These are phyloP conservation scores for Ogataea kodamae DNA, from an alignment of 805 yeast species.

Conservation along the genomic window DNA sequence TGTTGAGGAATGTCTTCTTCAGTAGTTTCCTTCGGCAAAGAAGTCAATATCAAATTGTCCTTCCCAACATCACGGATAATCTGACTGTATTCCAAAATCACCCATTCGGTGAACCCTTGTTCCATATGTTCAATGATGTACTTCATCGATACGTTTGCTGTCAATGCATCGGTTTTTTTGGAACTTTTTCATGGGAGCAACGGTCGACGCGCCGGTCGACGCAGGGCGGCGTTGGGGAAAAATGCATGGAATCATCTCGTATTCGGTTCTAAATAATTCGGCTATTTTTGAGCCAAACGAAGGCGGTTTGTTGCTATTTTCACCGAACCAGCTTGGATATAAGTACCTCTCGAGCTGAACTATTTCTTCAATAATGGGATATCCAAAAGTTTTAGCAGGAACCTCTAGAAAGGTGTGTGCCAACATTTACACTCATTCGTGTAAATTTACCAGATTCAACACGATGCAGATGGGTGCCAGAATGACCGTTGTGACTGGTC, in stretches of 20 bases:
- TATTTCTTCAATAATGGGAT: slow-evolving; percentile 34
- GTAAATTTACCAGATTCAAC: slow-evolving; percentile 31
- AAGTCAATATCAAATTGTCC: slow-evolving; percentile 70
- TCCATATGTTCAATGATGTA: slow-evolving; percentile 98
- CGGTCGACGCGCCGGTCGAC: slow-evolving; percentile 9
- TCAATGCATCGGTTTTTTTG: no score
- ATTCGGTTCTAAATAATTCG: no score
- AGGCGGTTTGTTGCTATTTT: no score
- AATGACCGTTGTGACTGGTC: slow-evolving; percentile 34
- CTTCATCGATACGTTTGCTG: no score
- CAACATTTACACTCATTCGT: slow-evolving; percentile 34
- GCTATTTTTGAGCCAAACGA: no score
- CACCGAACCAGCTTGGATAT: no score
- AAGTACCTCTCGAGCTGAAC: no score
- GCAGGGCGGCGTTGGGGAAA: no score
- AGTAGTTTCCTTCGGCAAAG: slow-evolving; percentile 64
- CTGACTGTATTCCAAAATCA: slow-evolving; percentile 76
- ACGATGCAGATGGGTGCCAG: slow-evolving; percentile 37
- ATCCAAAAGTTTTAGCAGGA: slow-evolving; percentile 38
- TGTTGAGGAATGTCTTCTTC: slow-evolving; percentile 60
- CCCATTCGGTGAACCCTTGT: slow-evolving; percentile 96
- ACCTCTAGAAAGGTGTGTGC: slow-evolving; percentile 35
- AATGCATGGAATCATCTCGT: no score
- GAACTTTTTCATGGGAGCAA: slow-evolving; percentile 4
- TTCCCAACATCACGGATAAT: slow-evolving; percentile 81